A percentile compares a stretch with the other conserved stretches of the same genome.
Evolutionary conservation across 2,329 filamentous ascomycete genomes (phyloP).

Genomic region (Aspergillus fijiensis): DNA sequence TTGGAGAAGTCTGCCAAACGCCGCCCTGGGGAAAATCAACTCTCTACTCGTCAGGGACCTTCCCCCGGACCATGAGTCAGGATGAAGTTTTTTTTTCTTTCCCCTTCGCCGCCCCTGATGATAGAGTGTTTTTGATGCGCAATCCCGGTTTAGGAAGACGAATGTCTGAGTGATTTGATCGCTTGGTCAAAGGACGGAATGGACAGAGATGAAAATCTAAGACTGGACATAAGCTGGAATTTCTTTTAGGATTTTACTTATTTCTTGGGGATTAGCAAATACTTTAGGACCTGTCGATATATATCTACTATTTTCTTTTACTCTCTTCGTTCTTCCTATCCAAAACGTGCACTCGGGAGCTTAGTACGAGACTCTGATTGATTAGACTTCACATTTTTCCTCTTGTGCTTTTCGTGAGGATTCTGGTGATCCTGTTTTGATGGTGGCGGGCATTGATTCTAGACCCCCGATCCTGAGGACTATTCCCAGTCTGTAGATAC

Average conservation of each 20-base stretch:
- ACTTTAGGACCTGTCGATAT: slow-evolving; percentile 15
- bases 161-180: not conserved
- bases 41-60: slow-evolving; percentile 17
- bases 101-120: slow-evolving; percentile 11
- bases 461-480: not conserved
- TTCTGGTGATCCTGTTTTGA: not conserved
- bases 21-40: slow-evolving; percentile 20
- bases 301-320: slow-evolving; percentile 1
- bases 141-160: slow-evolving; percentile 11
- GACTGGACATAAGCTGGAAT: slow-evolving; percentile 6
- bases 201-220: slow-evolving; percentile 2
- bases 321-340: slow-evolving; percentile 3
- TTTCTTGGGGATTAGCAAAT: slow-evolving; percentile 12
- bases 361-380: no score
- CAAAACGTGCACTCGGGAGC: not conserved
- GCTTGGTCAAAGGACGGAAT: slow-evolving; percentile 6
- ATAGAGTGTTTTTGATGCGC: slow-evolving; percentile 11
- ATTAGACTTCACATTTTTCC: not conserved
- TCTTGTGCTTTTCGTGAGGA: not conserved
- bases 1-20: slow-evolving; percentile 16
- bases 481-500: not conserved
- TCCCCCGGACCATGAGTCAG: slow-evolving; percentile 18
- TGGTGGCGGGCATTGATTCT: not conserved
- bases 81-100: slow-evolving; percentile 10
- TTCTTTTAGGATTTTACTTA: not conserved